Evolutionary conservation across 768 basidiomycete species (phyloP).

Genomic region (Clitopilus hobsonii): DNA sequence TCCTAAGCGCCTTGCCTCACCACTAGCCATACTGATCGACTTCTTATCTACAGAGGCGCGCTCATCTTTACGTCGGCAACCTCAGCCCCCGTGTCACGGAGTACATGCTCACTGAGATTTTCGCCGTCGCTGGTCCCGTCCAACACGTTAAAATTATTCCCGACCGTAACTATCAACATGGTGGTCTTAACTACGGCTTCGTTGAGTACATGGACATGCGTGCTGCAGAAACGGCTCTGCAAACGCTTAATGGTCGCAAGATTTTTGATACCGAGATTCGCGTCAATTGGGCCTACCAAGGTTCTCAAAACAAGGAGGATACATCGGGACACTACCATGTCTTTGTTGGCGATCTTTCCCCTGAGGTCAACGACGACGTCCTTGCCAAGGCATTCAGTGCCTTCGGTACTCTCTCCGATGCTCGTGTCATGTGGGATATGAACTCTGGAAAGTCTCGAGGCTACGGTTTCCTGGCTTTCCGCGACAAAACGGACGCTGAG

Average conservation of each 20-base stretch:
- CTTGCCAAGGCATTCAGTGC: slow-evolving; percentile 96
- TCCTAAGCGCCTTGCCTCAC: slow-evolving; percentile 17
- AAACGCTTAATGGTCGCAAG: slow-evolving; percentile 97
- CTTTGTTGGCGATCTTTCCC: slow-evolving; percentile 99
- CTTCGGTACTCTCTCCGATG: slow-evolving; percentile 95
- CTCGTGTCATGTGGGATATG: slow-evolving; percentile 99
- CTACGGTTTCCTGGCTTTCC: slow-evolving; percentile 97
- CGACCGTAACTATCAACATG: slow-evolving; percentile 98
- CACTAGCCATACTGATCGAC: slow-evolving; percentile 26
- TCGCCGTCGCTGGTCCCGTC: slow-evolving; percentile 94
- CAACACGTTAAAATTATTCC: slow-evolving; percentile 99
- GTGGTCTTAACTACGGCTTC: slow-evolving; percentile 98
- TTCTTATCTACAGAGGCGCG: slow-evolving; percentile 65
- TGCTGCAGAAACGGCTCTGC: slow-evolving; percentile 96
- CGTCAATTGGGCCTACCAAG: slow-evolving; percentile 99
- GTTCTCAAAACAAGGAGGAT: slow-evolving; percentile 97
- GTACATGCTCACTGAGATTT: slow-evolving; percentile 98
- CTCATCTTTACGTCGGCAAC: slow-evolving; percentile 99
- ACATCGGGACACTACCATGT: slow-evolving; percentile 97
- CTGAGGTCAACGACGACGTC: slow-evolving; percentile 97
- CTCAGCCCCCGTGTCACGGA: slow-evolving; percentile 96
- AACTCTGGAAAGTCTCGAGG: slow-evolving; percentile 98
- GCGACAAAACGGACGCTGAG: slow-evolving; percentile 98
- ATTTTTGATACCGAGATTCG: slow-evolving; percentile 99
- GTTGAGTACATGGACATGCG: slow-evolving; percentile 99